Percentiles rank a stretch among this genome's conserved stretches.
These are phyloP conservation scores for Castanea mollissima DNA, from an alignment of 306 rosid species.

Conservation along the genomic window DNA sequence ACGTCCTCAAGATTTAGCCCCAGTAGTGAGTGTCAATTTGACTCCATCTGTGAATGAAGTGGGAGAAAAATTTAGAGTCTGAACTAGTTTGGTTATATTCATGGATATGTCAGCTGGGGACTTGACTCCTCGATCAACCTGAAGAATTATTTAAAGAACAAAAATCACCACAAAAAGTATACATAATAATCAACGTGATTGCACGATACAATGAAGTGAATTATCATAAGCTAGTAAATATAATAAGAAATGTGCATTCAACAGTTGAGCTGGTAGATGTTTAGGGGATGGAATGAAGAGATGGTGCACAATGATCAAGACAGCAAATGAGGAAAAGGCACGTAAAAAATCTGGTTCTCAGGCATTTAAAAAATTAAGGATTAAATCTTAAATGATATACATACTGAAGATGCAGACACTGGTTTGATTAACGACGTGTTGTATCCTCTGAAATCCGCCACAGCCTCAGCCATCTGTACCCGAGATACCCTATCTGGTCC, in stretches of 20 bases:
- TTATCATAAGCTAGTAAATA: not conserved
- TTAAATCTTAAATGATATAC: constrained; percentile 20
- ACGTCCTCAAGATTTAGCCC: constrained; percentile 37
- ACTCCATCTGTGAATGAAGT: constrained; percentile 70
- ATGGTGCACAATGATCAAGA: not conserved
- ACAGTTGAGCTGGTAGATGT: constrained; percentile 5
- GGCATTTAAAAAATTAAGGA: constrained; percentile 8
- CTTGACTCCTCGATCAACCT: constrained; percentile 88
- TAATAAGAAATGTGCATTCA: constrained; percentile 12
- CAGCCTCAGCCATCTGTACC: constrained; percentile 83
- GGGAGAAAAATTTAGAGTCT: constrained; percentile 55
- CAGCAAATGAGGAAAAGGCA: constrained; percentile 10
- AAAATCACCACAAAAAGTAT: not conserved
- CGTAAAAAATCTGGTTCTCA: not conserved
- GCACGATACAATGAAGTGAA: not conserved
- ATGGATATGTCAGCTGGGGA: constrained; percentile 94
- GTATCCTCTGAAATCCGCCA: constrained; percentile 70
- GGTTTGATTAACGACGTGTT: constrained; percentile 60
- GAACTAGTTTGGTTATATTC: constrained; percentile 71
- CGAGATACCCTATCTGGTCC: constrained; percentile 86
- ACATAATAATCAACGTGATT: not conserved
- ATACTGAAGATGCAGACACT: constrained; percentile 69
- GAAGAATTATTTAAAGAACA: constrained; percentile 15
- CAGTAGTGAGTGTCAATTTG: constrained; percentile 57
- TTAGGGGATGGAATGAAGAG: constrained; percentile 1